Base-by-base conservation (phyloP, 805 yeast genomes). In the Lachancea fermentati region DNA sequence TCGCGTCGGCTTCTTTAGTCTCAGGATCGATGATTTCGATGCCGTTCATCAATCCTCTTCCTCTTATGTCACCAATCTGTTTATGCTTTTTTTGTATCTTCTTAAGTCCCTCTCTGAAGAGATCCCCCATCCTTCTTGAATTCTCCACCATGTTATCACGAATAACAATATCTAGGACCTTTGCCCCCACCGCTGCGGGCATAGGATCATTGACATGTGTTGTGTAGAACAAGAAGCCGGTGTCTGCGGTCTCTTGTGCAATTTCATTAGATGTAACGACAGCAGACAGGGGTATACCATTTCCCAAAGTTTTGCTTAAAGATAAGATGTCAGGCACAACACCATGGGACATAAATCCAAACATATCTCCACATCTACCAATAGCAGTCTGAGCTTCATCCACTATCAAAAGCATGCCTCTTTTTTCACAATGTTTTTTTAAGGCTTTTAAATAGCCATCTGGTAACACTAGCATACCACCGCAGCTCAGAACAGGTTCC, bases 311-410 rank as follows among this genome's bases (percentile, higher is more conserved):
- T 39, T 63, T 63, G n/a, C 63, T 57, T 17, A 51, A 47, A 15
- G 58, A 51, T 13, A 57, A 37, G 25, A 63, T 61, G 44, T 63
- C 66, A 2, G 67, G 68, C 9, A 52, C 58, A 17, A 62, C 51
- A 5, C 54, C 58, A 17, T 48, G 54, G 15, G 49, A 52, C 41
- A 60, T 63, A 37, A 50, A 57, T 1, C 65, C 66, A 44, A 63
- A 73, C 59, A 73, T 68, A 45, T 68, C 67, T 32, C 79, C 79
- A 32, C 70, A 65, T 39, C 78, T 75, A 37, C 76, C 79, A 26
- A 73, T 72, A 14, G 77, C 78, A 11, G 77, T 72, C 52, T 72
- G 77, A 24, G 74, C 78, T 55, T 73, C 79, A 47, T 73, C 79
- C 4, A 73, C 72, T 46, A 73, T 73, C 63, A 73, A 57, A 40